Base-by-base conservation (phyloP, 2,329 filamentous ascomycete genomes). In the Macrophomina phaseolina region DNA sequence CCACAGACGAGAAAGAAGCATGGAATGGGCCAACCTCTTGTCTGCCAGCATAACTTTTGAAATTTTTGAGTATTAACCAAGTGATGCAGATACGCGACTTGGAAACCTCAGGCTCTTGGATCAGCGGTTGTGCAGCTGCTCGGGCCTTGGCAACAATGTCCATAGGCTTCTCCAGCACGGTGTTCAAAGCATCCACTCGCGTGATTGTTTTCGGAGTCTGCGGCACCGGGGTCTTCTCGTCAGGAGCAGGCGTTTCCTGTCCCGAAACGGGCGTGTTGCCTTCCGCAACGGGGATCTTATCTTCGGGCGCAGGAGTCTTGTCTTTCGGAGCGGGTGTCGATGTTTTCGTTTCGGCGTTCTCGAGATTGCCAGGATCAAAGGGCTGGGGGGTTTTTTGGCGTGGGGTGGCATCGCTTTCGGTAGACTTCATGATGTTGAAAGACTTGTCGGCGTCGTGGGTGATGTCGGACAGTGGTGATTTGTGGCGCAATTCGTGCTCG, bases 1-100 rank as follows among this genome's bases (percentile, higher is more conserved):
- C 95, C 2, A 99, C 95, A 0, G 95, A 97, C 1, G 95, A 97
- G 81, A 99, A 99, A 0, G 95, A 99, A 1, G 92, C 87, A 77
- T 99, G 95, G 78, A 99, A 99, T 0, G 95, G 95, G 0, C 95
- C 95, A 67, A 99, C 95, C 80, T 97, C 91, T 78, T 99, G 95
- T 69, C 91, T 86, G 4, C 95, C 95, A 16, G 95, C 95, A 77
- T 99, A 99, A 82, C 94, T 98, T 83, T 99, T 99, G 87, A 99
- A 99, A 80, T 99, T 99, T 71, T 88, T 96, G 72, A 99, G 85
- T 68, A 97, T 89, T 58, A 99, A 84, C 76, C 97, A 93, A 18
- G 92, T 95, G 70, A 99, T 94, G 64, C 98, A 94, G 70, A 95
- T 94, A 64, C 95, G 91, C 63, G 93, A 84, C 77, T 94, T 97